Conservation (phyloP, 2,329 filamentous ascomycete species). For the Nigrograna mackinnonii region DNA sequence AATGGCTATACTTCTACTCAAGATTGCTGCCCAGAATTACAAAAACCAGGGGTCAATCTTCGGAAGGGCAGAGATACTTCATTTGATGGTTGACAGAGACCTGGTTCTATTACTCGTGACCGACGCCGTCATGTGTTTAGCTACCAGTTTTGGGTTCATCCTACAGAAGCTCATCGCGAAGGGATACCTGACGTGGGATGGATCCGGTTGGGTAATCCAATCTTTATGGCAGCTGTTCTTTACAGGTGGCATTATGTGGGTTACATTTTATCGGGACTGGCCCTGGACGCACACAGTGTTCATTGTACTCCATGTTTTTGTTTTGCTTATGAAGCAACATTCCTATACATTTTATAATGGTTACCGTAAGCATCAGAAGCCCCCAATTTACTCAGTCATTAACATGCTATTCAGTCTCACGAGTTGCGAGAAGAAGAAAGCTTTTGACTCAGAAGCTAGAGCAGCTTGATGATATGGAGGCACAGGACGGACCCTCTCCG, state of each 20-base stretch:
- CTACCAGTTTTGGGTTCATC: constrained; percentile 67
- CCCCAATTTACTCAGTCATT: constrained; percentile 5
- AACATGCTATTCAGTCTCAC: constrained; percentile 52
- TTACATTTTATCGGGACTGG: constrained; percentile 74
- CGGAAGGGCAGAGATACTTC: constrained; percentile 72
- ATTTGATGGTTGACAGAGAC: constrained; percentile 65
- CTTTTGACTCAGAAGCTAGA: constrained; percentile 56
- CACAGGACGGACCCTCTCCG: constrained; percentile 41
- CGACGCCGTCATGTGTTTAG: constrained; percentile 70
- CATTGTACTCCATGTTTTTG: constrained; percentile 72
- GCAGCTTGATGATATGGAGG: constrained; percentile 59
- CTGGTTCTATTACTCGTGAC: constrained; percentile 58
- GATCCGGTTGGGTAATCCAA: constrained; percentile 73
- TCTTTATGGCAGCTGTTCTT: constrained; percentile 73
- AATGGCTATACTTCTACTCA: constrained; percentile 67
- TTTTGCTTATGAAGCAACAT: constrained; percentile 85
- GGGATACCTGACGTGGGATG: constrained; percentile 69
- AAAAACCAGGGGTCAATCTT: constrained; percentile 68
- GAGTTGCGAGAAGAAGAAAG: constrained; percentile 55
- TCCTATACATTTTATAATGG: constrained; percentile 81
- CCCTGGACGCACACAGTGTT: constrained; percentile 83
- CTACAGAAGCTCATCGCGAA: constrained; percentile 64
- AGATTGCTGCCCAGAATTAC: constrained; percentile 71
- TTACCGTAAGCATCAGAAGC: constrained; percentile 49
- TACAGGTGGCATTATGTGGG: constrained; percentile 63